phyloP scores from a whole-genome alignment of 768 basidiomycete species.

The Daedaleopsis nitida region DNA sequence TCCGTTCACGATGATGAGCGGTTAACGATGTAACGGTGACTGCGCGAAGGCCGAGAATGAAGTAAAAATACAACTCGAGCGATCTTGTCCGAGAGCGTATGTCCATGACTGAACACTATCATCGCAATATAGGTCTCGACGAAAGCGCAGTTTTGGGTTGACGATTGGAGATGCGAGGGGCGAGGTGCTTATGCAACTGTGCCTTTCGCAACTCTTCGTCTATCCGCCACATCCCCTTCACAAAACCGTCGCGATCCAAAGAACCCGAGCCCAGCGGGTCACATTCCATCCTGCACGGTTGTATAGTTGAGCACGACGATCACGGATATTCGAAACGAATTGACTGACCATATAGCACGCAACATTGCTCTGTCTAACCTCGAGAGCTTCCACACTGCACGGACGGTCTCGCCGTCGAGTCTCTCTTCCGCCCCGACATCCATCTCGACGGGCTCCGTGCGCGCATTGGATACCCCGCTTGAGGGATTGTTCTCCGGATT shows the following conservation, averaged over 20 bases:
- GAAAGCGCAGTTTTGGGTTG: slow-evolving; percentile 16
- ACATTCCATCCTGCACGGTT: slow-evolving; percentile 62
- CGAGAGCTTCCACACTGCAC: slow-evolving; percentile 64
- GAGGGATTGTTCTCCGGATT: slow-evolving; percentile 33
- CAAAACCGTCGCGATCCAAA: slow-evolving; percentile 68
- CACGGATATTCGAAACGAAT: not conserved
- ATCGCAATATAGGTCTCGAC: slow-evolving; percentile 18
- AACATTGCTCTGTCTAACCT: slow-evolving; percentile 54
- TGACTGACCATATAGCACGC: slow-evolving; percentile 66
- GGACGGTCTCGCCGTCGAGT: slow-evolving; percentile 59
- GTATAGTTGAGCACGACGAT: not conserved
- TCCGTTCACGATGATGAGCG: not conserved
- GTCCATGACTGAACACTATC: not conserved
- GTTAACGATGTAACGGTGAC: not conserved
- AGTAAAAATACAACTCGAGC: slow-evolving; percentile 14
- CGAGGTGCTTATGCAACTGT: slow-evolving; percentile 33
- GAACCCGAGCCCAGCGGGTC: slow-evolving; percentile 56
- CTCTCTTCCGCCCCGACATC: slow-evolving; percentile 46
- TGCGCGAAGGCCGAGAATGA: not conserved
- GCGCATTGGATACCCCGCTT: not conserved
- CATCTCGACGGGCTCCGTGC: slow-evolving; percentile 34
- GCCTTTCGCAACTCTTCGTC: slow-evolving; percentile 79
- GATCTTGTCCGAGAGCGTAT: slow-evolving; percentile 1
- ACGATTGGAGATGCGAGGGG: slow-evolving; percentile 9
- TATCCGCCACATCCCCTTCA: slow-evolving; percentile 83